Percentiles rank a stretch among this genome's conserved stretches.
phyloP scores from a whole-genome alignment of 176 grass and related monocot species.

The Carex pumila region DNA sequence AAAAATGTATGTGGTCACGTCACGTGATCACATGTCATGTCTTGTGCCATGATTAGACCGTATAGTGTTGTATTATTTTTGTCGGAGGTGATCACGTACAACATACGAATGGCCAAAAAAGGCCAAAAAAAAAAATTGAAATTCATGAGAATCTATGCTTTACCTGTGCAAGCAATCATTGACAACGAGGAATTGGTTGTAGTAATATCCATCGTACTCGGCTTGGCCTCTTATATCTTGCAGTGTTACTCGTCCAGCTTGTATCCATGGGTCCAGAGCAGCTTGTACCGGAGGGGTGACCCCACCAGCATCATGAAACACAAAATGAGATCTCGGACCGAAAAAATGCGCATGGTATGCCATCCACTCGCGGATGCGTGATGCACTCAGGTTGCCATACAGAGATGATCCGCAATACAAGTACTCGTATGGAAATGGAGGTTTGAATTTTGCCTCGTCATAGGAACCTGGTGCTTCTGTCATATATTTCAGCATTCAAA shows the following conservation, averaged over 20 bases:
- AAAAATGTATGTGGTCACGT: too few species aligned
- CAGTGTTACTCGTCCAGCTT: constrained; percentile 62
- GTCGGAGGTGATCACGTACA: too few species aligned
- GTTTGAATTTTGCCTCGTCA: constrained; percentile 50
- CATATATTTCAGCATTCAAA: not conserved
- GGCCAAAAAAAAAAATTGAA: not conserved
- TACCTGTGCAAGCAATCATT: constrained; percentile 75
- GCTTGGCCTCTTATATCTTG: constrained; percentile 84
- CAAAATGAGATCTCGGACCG: constrained; percentile 68
- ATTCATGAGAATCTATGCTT: not conserved
- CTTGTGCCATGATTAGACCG: too few species aligned
- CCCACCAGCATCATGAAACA: constrained; percentile 88
- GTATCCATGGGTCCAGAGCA: constrained; percentile 62
- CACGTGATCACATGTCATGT: too few species aligned
- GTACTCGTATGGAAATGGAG: constrained; percentile 65
- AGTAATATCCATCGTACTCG: constrained; percentile 67
- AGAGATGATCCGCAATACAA: constrained; percentile 90
- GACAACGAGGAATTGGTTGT: constrained; percentile 90
- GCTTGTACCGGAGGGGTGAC: constrained; percentile 47
- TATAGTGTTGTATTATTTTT: too few species aligned
- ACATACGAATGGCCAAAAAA: too few species aligned
- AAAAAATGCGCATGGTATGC: constrained; percentile 89
- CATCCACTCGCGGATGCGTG: constrained; percentile 82
- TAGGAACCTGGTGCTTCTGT: constrained; percentile 48
- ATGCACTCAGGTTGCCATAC: constrained; percentile 63